These are phyloP conservation scores for Lumnitzera littorea DNA, from an alignment of 345 rosid species.

Conservation along the genomic window DNA sequence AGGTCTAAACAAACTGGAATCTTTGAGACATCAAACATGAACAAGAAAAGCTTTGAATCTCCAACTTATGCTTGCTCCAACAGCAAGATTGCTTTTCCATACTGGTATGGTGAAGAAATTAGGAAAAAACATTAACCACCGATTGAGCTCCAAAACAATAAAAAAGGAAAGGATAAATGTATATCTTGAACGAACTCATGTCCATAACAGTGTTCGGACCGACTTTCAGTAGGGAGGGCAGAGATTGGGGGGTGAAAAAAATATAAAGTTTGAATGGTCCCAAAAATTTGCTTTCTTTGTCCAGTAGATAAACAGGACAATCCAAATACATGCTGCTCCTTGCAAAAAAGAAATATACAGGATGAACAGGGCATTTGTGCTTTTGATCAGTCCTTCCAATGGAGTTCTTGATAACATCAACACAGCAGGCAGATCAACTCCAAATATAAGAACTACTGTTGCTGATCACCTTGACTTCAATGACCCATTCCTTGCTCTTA, in stretches of 20 bases:
- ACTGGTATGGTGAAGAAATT: too few relatives aligned
- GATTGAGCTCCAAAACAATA: too few relatives aligned
- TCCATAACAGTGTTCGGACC: background rate
- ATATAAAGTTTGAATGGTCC: conserved; percentile 1
- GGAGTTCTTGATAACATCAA: conserved; percentile 21
- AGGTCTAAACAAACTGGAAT: too few relatives aligned
- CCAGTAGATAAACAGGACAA: conserved; percentile 12
- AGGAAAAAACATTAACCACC: too few relatives aligned
- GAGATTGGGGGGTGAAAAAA: conserved; percentile 1
- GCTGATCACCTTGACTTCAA: conserved; percentile 31
- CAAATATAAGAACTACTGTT: conserved; percentile 33
- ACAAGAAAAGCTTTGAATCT: too few relatives aligned
- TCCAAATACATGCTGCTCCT: conserved; percentile 28
- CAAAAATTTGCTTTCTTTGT: conserved; percentile 11
- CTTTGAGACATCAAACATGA: too few relatives aligned
- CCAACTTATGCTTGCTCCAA: too few relatives aligned
- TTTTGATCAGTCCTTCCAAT: conserved; percentile 14
- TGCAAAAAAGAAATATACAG: conserved; percentile 28
- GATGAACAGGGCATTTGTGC: conserved; percentile 17
- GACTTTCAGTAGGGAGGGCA: background rate
- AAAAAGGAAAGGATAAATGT: too few relatives aligned
- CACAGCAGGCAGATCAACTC: conserved; percentile 26
- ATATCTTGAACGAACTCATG: background rate
- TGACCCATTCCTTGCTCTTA: conserved; percentile 19
- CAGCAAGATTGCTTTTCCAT: too few relatives aligned